Base-by-base conservation (phyloP, 2,329 filamentous ascomycete genomes). In the Penicillium digitatum region DNA sequence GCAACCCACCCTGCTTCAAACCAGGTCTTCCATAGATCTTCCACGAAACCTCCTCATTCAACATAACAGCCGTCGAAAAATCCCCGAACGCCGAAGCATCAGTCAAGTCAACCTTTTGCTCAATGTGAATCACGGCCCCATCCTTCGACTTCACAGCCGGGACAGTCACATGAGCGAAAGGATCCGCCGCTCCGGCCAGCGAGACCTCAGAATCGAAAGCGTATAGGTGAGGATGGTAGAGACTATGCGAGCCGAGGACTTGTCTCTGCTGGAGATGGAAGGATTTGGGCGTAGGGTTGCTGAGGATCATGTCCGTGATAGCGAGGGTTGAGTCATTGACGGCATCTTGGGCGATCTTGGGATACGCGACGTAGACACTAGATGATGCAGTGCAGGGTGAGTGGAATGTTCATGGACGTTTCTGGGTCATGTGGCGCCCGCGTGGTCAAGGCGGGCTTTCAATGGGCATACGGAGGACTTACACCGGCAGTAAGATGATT, bases 281-380 rank as follows among this genome's bases (percentile, higher is more conserved):
- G 1, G 76, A 71, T 10, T 81, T 68, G 1, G 80, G 68, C 0
- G 73, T 71, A 7, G 83, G 82, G 14, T 81, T 67, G 16, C 73
- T 76, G 58, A 85, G 79, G 37, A 76, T 62, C 65, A 84, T 75
- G n/a, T 72, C 69, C 1, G 73, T 78, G 57, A 85, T 74, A 29
- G 76, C 70, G 26, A 86, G 69, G 3, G 72, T 76, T 1, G 82
- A 79, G 31, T 76, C 69, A 62, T 82, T 77, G 62, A 86, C 77
- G 48, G 78, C 77, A 38, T 68, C 55, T 62, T 85, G 83, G 32
- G 82, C 82, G 54, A 82, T 82, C 31, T 79, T 77, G 18, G 82
- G 83, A 62, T 85, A 82, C 3, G 69, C 82, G 48, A 85, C 82
- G 62, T 79, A 86, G 44, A 85, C 75, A 37, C 81, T 82, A 60